phyloP scores from a whole-genome alignment of 257 asterid species.

The Scutellaria galericulata region DNA sequence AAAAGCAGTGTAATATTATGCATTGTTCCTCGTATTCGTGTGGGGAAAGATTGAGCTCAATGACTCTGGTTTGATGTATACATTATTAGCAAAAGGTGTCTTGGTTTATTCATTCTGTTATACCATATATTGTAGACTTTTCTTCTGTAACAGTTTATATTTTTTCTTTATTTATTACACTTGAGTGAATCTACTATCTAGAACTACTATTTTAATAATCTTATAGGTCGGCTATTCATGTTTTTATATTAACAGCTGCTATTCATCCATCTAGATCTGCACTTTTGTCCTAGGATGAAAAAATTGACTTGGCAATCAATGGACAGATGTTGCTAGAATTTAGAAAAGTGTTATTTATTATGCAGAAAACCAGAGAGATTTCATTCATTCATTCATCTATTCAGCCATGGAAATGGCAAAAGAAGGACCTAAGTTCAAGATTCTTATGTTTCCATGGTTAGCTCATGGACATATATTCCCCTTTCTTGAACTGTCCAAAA shows the following conservation, averaged over 20 bases:
- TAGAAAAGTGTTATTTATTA: neutral
- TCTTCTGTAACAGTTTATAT: no score
- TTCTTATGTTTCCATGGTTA: constrained; percentile 57
- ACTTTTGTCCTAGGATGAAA: neutral
- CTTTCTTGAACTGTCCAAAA: constrained; percentile 50
- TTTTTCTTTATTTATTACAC: no score
- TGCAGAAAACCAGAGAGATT: no score
- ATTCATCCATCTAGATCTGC: neutral
- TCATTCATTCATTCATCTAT: neutral
- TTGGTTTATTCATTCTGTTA: constrained; percentile 15
- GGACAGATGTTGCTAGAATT: neutral
- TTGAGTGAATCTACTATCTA: no score
- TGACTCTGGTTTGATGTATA: constrained; percentile 36
- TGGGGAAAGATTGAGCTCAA: constrained; percentile 27
- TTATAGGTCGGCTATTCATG: neutral
- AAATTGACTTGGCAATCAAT: neutral
- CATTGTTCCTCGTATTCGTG: constrained; percentile 26
- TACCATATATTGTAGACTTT: no score
- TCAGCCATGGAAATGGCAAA: constrained; percentile 25
- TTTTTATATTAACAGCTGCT: no score
- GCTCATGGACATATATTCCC: constrained; percentile 57
- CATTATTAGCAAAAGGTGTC: constrained; percentile 26
- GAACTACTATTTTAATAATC: neutral
- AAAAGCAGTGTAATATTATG: constrained; percentile 4
- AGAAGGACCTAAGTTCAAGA: constrained; percentile 25